Percentiles rank a stretch among this genome's conserved stretches.
These are phyloP conservation scores for Linnemannia elongata DNA, from an alignment of 192 early-diverging fungal genomes.

Conservation along the genomic window DNA sequence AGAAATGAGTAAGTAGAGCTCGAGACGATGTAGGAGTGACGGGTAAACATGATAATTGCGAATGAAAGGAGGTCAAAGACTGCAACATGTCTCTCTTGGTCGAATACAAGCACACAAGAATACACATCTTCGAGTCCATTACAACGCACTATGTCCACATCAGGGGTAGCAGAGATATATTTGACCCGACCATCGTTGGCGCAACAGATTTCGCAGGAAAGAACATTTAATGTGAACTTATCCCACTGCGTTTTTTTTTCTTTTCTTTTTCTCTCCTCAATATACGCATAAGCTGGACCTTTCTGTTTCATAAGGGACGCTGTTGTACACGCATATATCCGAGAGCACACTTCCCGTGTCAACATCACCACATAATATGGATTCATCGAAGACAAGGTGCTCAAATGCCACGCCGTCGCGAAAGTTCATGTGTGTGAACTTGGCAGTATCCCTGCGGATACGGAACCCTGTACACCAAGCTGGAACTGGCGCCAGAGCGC, in stretches of 20 bases:
- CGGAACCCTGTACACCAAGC: constrained; percentile 74
- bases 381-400: constrained; percentile 74
- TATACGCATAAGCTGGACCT: constrained; percentile 55
- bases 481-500: constrained; percentile 59
- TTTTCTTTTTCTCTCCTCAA: neutral
- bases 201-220: constrained; percentile 72
- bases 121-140: neutral
- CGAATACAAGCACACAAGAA: too few species aligned
- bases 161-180: constrained; percentile 12
- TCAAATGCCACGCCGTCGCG: constrained; percentile 64
- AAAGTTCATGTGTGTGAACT: constrained; percentile 66
- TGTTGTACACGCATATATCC: constrained; percentile 72
- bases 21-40: too few species aligned
- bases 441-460: constrained; percentile 69
- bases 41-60: too few species aligned
- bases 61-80: too few species aligned
- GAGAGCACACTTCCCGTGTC: constrained; percentile 64
- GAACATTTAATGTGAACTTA: too few species aligned
- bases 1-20: too few species aligned
- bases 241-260: too few species aligned
- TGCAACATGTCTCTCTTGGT: too few species aligned
- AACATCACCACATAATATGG: constrained; percentile 74
- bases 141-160: neutral
- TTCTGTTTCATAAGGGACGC: constrained; percentile 75
- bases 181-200: constrained; percentile 68